Conservation (phyloP, 176 grass and related monocot genomes). For the Zea mays region Zm-B73-REFERENCE-NAM-5.0 NC_050096.1:269474001-269474500, state of each 20-base stretch:
- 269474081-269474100: background rate
- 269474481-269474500: background rate
- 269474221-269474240: background rate
- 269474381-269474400: too few relatives aligned
- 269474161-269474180: background rate
- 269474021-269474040: conserved; percentile 15
- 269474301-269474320: background rate
- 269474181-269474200: background rate
- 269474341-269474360: too few relatives aligned
- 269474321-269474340: too few relatives aligned
- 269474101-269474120: background rate
- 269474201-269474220: background rate
- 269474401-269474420: too few relatives aligned
- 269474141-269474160: background rate
- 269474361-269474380: too few relatives aligned
- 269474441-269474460: background rate
- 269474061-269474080: conserved; percentile 28
- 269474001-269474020: background rate
- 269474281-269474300: background rate
- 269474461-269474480: background rate
- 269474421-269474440: too few relatives aligned
- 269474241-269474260: background rate
- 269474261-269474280: background rate
- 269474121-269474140: conserved; percentile 25
- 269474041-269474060: conserved; percentile 3